These are phyloP conservation scores for Seiridium cupressi DNA, from an alignment of 2,329 filamentous ascomycete species.

Conservation along the genomic window DNA sequence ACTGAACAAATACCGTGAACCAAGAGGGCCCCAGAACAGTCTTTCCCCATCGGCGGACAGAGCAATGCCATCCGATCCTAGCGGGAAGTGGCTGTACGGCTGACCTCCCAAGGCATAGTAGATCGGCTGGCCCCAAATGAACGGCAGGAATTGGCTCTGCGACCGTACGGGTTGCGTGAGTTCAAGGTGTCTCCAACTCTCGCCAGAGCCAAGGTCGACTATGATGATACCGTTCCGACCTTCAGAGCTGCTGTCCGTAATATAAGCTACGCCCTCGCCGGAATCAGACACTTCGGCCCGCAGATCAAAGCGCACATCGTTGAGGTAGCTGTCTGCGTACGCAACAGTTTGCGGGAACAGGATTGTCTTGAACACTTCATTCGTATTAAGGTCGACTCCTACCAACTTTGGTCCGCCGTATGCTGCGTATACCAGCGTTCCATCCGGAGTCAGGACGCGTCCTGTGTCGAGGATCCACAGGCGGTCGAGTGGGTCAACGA, in stretches of 20 bases:
- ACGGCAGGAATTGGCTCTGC: conserved; percentile 43
- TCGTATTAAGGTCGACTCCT: conserved; percentile 41
- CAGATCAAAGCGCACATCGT: conserved; percentile 54
- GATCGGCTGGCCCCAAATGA: conserved; percentile 44
- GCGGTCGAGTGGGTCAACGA: conserved; percentile 46
- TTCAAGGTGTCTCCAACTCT: conserved; percentile 48
- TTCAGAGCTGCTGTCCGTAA: conserved; percentile 47
- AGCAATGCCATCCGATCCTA: conserved; percentile 50
- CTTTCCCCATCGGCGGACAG: conserved; percentile 45
- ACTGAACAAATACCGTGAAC: conserved; percentile 39
- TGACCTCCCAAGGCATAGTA: conserved; percentile 36
- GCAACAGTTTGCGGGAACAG: conserved; percentile 30
- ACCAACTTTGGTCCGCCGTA: conserved; percentile 50
- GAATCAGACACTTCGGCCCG: conserved; percentile 34
- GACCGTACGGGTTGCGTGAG: conserved; percentile 36
- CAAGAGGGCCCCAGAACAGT: conserved; percentile 44
- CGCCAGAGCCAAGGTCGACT: conserved; percentile 46
- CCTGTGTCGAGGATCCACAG: conserved; percentile 55
- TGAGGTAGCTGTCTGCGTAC: conserved; percentile 47
- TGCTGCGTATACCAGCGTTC: conserved; percentile 39
- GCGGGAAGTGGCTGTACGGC: conserved; percentile 34
- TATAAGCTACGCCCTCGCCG: conserved; percentile 48
- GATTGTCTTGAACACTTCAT: conserved; percentile 48
- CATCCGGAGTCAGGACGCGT: conserved; percentile 30
- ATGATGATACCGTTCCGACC: conserved; percentile 48